These are phyloP conservation scores for Fraxinus albicans DNA, from an alignment of 305 asterid species.

Conservation along the genomic window DNA sequence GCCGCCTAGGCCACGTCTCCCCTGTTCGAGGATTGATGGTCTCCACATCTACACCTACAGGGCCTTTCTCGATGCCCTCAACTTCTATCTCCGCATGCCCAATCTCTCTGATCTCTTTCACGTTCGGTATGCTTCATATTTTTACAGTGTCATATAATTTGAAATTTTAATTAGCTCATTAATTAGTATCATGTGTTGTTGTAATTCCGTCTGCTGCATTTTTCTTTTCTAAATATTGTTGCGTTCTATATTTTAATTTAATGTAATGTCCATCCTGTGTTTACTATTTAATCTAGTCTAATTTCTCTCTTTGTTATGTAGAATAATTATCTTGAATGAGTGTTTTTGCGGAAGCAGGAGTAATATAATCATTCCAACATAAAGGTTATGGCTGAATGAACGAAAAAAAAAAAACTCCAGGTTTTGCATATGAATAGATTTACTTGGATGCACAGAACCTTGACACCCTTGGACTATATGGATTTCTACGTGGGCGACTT, in stretches of 20 bases:
- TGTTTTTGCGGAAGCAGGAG: neutral
- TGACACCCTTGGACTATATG: neutral
- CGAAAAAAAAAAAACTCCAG: neutral
- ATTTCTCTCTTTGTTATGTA: neutral
- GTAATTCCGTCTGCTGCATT: neutral
- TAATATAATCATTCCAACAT: neutral
- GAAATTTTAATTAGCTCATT: neutral
- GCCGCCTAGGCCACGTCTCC: conserved; percentile 19
- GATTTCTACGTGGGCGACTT: neutral
- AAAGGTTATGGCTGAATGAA: neutral
- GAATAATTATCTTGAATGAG: neutral
- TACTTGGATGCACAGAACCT: neutral
- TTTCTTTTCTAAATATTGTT: neutral
- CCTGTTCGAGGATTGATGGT: conserved; percentile 18
- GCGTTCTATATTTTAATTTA: neutral
- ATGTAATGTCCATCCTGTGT: neutral
- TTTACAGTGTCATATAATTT: neutral
- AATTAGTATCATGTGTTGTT: neutral
- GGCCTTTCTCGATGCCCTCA: conserved; percentile 20
- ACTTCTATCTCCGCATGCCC: conserved; percentile 5
- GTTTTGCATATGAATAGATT: neutral
- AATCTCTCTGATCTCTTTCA: conserved; percentile 8
- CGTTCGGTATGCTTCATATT: conserved; percentile 1
- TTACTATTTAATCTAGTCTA: neutral
- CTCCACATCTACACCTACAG: conserved; percentile 21